These are phyloP conservation scores for Wickerhamiella shivajii DNA, from an alignment of 805 yeast genomes.

Conservation along the genomic window DNA sequence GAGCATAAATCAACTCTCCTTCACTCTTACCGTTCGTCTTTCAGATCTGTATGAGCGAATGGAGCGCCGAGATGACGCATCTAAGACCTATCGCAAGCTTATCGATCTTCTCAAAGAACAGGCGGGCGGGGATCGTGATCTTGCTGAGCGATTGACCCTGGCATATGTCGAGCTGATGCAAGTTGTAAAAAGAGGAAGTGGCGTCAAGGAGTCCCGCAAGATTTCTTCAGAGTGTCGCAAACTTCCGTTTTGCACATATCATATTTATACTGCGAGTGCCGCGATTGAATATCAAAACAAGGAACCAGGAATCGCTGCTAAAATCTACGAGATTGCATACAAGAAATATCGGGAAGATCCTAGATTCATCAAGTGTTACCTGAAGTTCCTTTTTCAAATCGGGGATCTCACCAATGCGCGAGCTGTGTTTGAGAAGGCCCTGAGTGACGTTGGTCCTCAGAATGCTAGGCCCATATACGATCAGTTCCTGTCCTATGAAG, in stretches of 20 bases:
- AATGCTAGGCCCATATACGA: conserved; percentile 34
- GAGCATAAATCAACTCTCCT: conserved; percentile 52
- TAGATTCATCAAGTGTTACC: conserved; percentile 49
- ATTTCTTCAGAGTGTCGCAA: conserved; percentile 60
- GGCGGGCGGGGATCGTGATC: conserved; percentile 11
- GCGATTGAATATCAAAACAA: conserved; percentile 56
- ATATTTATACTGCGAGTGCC: conserved; percentile 71
- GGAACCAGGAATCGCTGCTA: conserved; percentile 46
- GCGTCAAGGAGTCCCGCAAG: conserved; percentile 56
- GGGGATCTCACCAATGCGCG: conserved; percentile 66
- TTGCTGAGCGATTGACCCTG: conserved; percentile 33
- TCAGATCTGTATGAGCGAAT: conserved; percentile 58
- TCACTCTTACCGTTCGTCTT: conserved; percentile 47
- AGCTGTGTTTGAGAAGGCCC: conserved; percentile 65
- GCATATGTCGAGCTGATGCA: conserved; percentile 60
- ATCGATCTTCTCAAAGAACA: conserved; percentile 32
- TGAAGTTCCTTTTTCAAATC: conserved; percentile 52
- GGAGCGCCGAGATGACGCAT: conserved; percentile 36
- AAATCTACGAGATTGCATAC: conserved; percentile 68
- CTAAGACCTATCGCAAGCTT: conserved; percentile 35
- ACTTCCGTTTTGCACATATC: conserved; percentile 47
- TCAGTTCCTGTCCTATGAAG: conserved; percentile 51
- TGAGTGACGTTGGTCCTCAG: conserved; percentile 37
- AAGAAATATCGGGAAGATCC: conserved; percentile 41
- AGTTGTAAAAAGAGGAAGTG: conserved; percentile 49